phyloP scores from a whole-genome alignment of 1,139 yeast genomes.

The Yamadazyma jaroonii region DNA sequence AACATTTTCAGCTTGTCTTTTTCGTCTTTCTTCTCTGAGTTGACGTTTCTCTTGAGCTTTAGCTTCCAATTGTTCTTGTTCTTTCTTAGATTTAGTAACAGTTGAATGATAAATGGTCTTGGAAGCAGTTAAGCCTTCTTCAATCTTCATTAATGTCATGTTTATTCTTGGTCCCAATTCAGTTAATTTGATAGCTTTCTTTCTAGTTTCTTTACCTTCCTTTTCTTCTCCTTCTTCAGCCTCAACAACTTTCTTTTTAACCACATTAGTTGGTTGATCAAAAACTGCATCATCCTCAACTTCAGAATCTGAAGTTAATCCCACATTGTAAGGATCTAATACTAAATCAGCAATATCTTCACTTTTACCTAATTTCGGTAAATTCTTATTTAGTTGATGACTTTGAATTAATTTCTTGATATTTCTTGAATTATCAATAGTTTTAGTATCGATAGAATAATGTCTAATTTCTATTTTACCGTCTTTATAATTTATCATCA shows the following conservation, averaged over 20 bases:
- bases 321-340: conserved; percentile 78
- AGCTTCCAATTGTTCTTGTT: conserved; percentile 60
- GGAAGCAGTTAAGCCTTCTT: conserved; percentile 71
- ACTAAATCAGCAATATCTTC: conserved; percentile 80
- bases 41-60: conserved; percentile 61
- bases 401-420: conserved; percentile 74
- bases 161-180: conserved; percentile 93
- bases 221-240: conserved; percentile 17
- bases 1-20: conserved; percentile 77
- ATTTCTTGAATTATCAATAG: conserved; percentile 79
- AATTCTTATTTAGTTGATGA: conserved; percentile 54
- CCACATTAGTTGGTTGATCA: conserved; percentile 26
- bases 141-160: conserved; percentile 77
- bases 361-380: conserved; percentile 72
- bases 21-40: conserved; percentile 69
- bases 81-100: conserved; percentile 59
- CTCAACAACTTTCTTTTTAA: conserved; percentile 8
- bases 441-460: conserved; percentile 82
- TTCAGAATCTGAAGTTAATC: conserved; percentile 88
- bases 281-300: conserved; percentile 91
- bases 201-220: conserved; percentile 35
- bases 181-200: conserved; percentile 86
- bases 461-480: conserved; percentile 84
- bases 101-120: conserved; percentile 81
- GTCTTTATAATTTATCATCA: conserved; percentile 62